phyloP scores from a whole-genome alignment of 306 rosid genomes.

The Canavalia ensiformis region DNA sequence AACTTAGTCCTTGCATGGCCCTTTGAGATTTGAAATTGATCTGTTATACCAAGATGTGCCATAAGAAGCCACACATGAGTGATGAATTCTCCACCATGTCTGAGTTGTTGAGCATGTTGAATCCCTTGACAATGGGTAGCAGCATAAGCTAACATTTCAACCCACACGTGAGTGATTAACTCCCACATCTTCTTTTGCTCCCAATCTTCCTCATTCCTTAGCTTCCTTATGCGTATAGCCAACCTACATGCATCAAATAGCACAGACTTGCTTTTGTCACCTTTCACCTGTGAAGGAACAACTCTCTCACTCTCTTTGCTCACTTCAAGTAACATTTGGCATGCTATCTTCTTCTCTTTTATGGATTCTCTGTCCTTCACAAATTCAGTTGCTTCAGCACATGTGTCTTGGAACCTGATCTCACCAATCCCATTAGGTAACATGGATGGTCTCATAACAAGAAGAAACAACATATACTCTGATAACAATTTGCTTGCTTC shows the following conservation, averaged over 20 bases:
- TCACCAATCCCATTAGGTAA: conserved; percentile 49
- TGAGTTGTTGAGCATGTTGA: conserved; percentile 50
- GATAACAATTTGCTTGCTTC: conserved; percentile 43
- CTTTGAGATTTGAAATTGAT: conserved; percentile 45
- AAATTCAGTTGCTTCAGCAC: conserved; percentile 49
- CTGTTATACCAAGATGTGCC: conserved; percentile 58
- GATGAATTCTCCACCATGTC: conserved; percentile 48
- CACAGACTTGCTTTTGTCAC: conserved; percentile 53
- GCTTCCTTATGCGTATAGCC: neutral
- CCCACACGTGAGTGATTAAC: conserved; percentile 43
- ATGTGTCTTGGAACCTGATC: conserved; percentile 54
- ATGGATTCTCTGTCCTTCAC: conserved; percentile 29
- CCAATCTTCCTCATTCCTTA: neutral
- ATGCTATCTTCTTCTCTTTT: neutral
- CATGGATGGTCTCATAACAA: conserved; percentile 47
- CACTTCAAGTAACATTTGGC: neutral
- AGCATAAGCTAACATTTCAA: conserved; percentile 51
- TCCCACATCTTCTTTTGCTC: conserved; percentile 24
- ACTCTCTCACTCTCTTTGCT: neutral
- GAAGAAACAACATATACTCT: conserved; percentile 51
- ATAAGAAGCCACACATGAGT: conserved; percentile 51
- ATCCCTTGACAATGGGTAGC: conserved; percentile 38
- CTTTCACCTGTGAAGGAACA: conserved; percentile 46
- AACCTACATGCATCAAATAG: conserved; percentile 48
- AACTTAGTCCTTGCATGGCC: conserved; percentile 50